Conservation (phyloP, 2,329 filamentous ascomycete genomes). For the Teratosphaeria nubilosa region DNA sequence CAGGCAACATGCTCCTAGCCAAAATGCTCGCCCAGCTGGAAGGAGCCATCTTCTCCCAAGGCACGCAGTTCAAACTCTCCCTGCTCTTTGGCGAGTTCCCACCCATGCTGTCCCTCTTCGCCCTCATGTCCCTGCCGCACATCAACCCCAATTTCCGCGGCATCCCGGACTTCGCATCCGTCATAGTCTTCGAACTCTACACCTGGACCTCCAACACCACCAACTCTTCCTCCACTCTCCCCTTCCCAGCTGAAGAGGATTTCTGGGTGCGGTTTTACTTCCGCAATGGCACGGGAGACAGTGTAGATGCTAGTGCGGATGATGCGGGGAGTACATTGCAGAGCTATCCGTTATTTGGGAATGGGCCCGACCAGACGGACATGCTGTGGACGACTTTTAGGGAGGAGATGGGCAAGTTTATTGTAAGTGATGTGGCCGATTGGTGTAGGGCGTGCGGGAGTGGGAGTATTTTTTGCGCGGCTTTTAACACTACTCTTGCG, state of each 20-base stretch:
- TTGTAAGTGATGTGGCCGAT: conserved; percentile 33
- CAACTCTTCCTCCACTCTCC: background rate
- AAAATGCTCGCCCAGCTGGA: conserved; percentile 26
- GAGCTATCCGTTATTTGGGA: conserved; percentile 43
- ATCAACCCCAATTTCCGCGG: conserved; percentile 37
- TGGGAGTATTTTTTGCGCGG: conserved; percentile 41
- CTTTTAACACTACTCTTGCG: conserved; percentile 23
- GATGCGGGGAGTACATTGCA: conserved; percentile 19
- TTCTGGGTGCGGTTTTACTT: conserved; percentile 48
- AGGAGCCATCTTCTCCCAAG: conserved; percentile 19
- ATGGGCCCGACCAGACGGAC: conserved; percentile 34
- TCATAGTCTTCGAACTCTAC: conserved; percentile 44
- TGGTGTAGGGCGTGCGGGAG: conserved; percentile 41
- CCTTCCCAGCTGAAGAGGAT: conserved; percentile 33
- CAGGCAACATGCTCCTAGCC: conserved; percentile 27
- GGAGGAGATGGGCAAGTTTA: conserved; percentile 33
- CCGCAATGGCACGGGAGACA: conserved; percentile 43
- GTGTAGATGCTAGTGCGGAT: conserved; percentile 1
- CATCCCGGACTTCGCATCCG: conserved; percentile 39
- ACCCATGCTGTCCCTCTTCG: conserved; percentile 43
- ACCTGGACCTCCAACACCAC: conserved; percentile 26
- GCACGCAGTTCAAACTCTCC: conserved; percentile 23
- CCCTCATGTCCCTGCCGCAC: conserved; percentile 32
- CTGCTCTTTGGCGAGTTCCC: conserved; percentile 40
- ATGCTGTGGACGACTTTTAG: conserved; percentile 44